These are phyloP conservation scores for Luvunga scandens DNA, from an alignment of 345 rosid species.

Conservation along the genomic window DNA sequence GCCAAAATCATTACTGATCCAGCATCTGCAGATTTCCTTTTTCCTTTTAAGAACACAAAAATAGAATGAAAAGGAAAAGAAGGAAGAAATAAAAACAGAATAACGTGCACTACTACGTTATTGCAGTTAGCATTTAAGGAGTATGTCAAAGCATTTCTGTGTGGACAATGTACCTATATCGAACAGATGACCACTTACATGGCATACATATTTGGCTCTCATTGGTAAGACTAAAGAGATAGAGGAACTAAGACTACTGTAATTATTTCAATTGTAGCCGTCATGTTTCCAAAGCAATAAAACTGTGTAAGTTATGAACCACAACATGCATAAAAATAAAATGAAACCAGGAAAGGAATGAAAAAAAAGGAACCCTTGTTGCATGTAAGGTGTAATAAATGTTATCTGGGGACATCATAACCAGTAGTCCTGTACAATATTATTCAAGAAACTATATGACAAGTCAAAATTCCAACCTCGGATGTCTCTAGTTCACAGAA, in stretches of 20 bases:
- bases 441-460: background rate
- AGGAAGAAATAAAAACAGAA: background rate
- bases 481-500: background rate
- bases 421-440: background rate
- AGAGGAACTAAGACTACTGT: background rate
- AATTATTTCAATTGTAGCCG: background rate
- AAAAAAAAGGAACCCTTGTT: background rate
- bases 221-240: background rate
- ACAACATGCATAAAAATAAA: background rate
- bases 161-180: background rate
- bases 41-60: background rate
- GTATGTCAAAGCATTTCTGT: background rate
- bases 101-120: background rate
- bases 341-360: background rate
- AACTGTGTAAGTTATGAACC: background rate
- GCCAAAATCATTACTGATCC: background rate
- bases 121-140: background rate
- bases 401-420: background rate
- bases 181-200: background rate
- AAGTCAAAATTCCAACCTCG: background rate
- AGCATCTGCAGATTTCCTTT: background rate
- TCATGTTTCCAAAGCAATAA: background rate
- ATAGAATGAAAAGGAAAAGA: no score
- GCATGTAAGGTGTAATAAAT: background rate
- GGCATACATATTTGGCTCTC: background rate